Evolutionary conservation across 2,329 filamentous ascomycete genomes (phyloP).

Genomic region (Raffaelea albimanens): DNA sequence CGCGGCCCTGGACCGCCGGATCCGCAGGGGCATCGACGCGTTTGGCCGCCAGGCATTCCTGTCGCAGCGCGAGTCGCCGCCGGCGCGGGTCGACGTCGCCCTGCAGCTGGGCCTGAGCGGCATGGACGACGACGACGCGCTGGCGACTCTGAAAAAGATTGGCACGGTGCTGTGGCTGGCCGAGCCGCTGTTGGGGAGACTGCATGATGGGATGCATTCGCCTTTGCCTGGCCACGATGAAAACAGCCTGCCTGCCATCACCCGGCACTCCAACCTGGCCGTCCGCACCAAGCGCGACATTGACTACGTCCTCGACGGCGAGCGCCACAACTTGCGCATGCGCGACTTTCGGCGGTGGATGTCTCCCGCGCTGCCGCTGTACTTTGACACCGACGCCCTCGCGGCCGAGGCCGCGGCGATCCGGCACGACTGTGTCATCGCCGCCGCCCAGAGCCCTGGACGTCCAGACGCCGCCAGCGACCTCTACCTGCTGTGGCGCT

Average conservation of each 20-base stretch:
- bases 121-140: not conserved
- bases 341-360: too few relatives aligned
- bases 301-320: not conserved
- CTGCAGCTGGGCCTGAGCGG: constrained; percentile 1
- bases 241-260: not conserved
- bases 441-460: not conserved
- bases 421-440: not conserved
- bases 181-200: not conserved
- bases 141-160: constrained; percentile 3
- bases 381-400: too few relatives aligned
- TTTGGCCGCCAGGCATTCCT: too few relatives aligned
- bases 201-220: not conserved
- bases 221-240: not conserved
- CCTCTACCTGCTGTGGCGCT: constrained; percentile 5
- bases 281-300: not conserved
- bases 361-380: too few relatives aligned
- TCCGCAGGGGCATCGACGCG: too few relatives aligned
- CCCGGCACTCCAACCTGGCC: too few relatives aligned
- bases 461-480: not conserved
- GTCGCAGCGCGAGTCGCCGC: too few relatives aligned
- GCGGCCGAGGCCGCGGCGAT: too few relatives aligned
- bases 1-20: too few relatives aligned
- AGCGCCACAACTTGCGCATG: not conserved
- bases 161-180: constrained; percentile 1
- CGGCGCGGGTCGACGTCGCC: too few relatives aligned